Conservation (phyloP, 768 basidiomycete genomes). For the Rhodotorula sphaerocarpa region DNA sequence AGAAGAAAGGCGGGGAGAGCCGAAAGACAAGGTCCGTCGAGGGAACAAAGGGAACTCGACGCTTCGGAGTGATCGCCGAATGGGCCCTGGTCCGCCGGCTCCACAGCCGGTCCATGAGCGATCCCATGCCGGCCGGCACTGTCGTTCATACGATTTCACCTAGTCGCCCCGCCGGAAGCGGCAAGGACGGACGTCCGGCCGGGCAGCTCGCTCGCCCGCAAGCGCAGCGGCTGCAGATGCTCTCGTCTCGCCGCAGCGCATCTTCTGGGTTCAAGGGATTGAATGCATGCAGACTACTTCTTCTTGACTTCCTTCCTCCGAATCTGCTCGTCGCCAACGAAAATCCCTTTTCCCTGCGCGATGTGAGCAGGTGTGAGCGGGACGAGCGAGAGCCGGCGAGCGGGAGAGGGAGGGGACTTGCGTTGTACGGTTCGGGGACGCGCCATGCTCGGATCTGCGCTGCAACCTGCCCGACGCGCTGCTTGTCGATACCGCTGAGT, state of each 20-base stretch:
- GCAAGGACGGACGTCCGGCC: no score
- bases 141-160: no score
- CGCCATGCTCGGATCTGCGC: conserved; percentile 74
- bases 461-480: conserved; percentile 75
- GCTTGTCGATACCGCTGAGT: conserved; percentile 77
- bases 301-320: conserved; percentile 88
- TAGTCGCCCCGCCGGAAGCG: no score
- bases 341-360: conserved; percentile 62
- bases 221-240: no score
- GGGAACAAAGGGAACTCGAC: no score
- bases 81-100: no score
- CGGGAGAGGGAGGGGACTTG: neutral
- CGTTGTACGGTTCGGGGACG: conserved; percentile 93
- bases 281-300: conserved; percentile 69
- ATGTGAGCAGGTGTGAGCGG: neutral
- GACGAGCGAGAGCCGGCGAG: neutral
- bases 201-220: no score
- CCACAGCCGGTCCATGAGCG: no score
- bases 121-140: no score
- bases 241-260: no score
- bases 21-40: neutral
- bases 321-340: conserved; percentile 85
- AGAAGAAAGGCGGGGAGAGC: neutral
- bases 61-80: no score
- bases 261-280: no score